A percentile compares a stretch with the other conserved stretches of the same genome.
Conservation (phyloP, 2,329 filamentous ascomycete species). For the Xylaria sp. region DNA sequence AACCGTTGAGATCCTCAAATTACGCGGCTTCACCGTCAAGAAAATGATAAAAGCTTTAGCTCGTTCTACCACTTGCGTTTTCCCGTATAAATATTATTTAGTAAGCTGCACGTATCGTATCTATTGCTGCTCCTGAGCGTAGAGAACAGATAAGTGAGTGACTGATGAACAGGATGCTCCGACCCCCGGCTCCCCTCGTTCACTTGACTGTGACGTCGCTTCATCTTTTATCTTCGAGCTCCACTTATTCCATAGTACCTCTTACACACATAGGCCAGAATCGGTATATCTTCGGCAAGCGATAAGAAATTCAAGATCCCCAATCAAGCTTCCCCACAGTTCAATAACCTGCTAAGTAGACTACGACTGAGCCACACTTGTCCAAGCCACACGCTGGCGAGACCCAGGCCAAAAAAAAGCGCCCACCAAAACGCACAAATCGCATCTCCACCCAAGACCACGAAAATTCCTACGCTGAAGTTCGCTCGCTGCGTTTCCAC, state of each 20-base stretch:
- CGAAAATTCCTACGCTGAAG: slow-evolving; percentile 39
- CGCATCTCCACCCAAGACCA: slow-evolving; percentile 37
- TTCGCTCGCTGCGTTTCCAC: slow-evolving; percentile 38
- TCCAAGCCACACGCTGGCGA: slow-evolving; percentile 36
- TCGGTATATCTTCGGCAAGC: slow-evolving; percentile 32
- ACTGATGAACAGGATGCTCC: no score
- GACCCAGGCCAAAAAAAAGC: slow-evolving; percentile 30
- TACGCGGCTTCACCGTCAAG: not conserved
- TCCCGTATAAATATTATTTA: not conserved
- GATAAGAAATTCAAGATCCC: slow-evolving; percentile 73
- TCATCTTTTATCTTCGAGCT: no score
- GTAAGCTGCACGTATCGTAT: not conserved
- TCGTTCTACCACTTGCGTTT: not conserved
- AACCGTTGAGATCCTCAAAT: not conserved
- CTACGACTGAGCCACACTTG: slow-evolving; percentile 7
- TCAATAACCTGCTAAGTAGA: not conserved
- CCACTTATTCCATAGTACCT: no score
- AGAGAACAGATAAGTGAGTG: not conserved
- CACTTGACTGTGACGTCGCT: not conserved
- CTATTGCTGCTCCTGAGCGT: not conserved
- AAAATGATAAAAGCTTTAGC: not conserved
- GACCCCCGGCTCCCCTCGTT: no score
- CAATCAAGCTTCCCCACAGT: not conserved
- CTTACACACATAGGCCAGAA: no score
- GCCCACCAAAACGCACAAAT: slow-evolving; percentile 41